Conservation (phyloP, 768 basidiomycete genomes). For the Hirschioporus abietinus region DNA sequence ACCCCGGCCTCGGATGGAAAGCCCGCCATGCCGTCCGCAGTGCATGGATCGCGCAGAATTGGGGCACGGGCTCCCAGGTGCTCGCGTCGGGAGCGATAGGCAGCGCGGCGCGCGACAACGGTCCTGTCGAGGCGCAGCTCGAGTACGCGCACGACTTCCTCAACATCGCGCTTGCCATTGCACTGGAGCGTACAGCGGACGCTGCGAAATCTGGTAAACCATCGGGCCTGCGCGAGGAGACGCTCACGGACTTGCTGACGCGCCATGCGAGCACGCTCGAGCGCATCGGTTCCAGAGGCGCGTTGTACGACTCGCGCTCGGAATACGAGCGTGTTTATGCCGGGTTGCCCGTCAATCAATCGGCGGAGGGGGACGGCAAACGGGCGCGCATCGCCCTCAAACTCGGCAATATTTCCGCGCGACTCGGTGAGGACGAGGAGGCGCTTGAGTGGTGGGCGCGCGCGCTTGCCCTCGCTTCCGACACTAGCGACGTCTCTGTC, state of each 20-base stretch:
- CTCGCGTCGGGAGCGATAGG: constrained; percentile 32
- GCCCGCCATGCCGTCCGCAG: constrained; percentile 58
- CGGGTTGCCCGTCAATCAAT: constrained; percentile 31
- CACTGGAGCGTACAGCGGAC: constrained; percentile 33
- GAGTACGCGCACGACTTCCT: constrained; percentile 51
- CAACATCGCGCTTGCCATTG: constrained; percentile 33
- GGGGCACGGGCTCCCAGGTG: constrained; percentile 44
- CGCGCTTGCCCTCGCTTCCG: constrained; percentile 39
- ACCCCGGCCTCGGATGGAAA: constrained; percentile 57
- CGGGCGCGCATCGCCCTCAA: constrained; percentile 52
- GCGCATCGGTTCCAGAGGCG: constrained; percentile 47
- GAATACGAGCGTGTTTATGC: constrained; percentile 58
- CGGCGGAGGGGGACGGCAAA: constrained; percentile 11
- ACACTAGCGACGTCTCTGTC: background rate
- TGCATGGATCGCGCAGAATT: constrained; percentile 69
- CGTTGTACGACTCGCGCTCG: constrained; percentile 47
- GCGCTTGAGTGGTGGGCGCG: constrained; percentile 68
- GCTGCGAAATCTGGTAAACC: constrained; percentile 23
- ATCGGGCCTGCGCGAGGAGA: constrained; percentile 37
- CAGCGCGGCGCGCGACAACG: constrained; percentile 26
- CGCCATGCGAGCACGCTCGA: constrained; percentile 56
- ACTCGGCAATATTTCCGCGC: constrained; percentile 59
- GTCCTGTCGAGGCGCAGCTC: constrained; percentile 49
- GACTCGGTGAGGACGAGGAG: constrained; percentile 45
- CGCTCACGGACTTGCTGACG: constrained; percentile 47